Evolutionary conservation across 2,329 filamentous ascomycete species (phyloP).

Genomic region (Venturia asperata): DNA sequence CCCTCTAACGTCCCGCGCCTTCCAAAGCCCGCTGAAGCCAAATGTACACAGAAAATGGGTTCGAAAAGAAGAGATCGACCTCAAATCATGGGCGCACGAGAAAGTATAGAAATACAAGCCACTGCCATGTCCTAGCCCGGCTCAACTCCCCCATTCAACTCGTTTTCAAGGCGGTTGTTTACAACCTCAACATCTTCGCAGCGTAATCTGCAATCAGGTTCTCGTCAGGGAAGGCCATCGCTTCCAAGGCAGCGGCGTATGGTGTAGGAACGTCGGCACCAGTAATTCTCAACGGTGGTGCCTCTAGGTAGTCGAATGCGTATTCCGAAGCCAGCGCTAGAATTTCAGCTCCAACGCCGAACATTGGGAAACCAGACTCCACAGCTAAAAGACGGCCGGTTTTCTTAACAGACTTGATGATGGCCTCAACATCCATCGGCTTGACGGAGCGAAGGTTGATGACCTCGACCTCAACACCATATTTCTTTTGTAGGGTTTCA

Average conservation of each 20-base stretch:
- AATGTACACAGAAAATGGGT: slow-evolving; percentile 1
- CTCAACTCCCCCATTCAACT: not conserved
- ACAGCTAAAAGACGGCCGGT: slow-evolving; percentile 85
- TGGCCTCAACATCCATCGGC: slow-evolving; percentile 89
- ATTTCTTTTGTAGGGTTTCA: slow-evolving; percentile 89
- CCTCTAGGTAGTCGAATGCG: slow-evolving; percentile 94
- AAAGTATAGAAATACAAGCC: slow-evolving; percentile 14
- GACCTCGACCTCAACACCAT: slow-evolving; percentile 91
- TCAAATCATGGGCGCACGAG: not conserved
- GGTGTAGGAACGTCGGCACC: slow-evolving; percentile 96
- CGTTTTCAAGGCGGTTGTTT: slow-evolving; percentile 25
- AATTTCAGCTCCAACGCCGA: slow-evolving; percentile 87
- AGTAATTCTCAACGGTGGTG: slow-evolving; percentile 86
- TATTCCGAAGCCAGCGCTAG: slow-evolving; percentile 95
- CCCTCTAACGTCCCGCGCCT: not conserved
- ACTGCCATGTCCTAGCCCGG: not conserved
- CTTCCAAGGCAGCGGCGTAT: slow-evolving; percentile 86
- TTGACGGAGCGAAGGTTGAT: slow-evolving; percentile 98
- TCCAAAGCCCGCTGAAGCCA: slow-evolving; percentile 6
- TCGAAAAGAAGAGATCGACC: not conserved
- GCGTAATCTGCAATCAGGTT: slow-evolving; percentile 79
- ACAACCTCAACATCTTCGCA: slow-evolving; percentile 80
- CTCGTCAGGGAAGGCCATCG: slow-evolving; percentile 92
- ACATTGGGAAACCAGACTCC: slow-evolving; percentile 93
- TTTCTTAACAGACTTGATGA: slow-evolving; percentile 98